Evolutionary conservation across 2,329 filamentous ascomycete genomes (phyloP).

Genomic region (Beauveria australis): DNA sequence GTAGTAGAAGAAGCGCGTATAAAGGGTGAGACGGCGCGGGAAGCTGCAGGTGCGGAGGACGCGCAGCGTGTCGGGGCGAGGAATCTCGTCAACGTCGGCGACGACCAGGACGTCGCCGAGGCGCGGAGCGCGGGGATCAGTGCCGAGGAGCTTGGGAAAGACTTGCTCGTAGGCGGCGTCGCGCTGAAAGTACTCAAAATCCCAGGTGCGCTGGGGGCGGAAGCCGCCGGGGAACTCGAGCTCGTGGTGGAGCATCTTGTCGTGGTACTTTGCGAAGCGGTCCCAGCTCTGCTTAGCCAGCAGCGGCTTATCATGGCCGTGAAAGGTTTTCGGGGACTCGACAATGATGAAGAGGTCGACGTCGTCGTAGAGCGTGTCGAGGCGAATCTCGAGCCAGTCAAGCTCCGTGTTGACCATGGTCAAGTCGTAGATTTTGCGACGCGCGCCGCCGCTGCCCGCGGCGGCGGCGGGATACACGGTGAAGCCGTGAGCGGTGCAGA

Average conservation of each 20-base stretch:
- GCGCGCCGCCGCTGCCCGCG: no score
- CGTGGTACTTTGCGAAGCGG: slow-evolving; percentile 27
- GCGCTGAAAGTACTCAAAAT: slow-evolving; percentile 42
- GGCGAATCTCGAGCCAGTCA: slow-evolving; percentile 56
- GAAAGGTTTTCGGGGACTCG: slow-evolving; percentile 52
- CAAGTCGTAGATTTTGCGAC: slow-evolving; percentile 15
- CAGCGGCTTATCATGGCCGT: slow-evolving; percentile 45
- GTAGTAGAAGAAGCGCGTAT: slow-evolving; percentile 48
- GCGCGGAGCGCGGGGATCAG: slow-evolving; percentile 26
- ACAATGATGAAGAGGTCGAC: slow-evolving; percentile 60
- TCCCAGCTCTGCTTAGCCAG: slow-evolving; percentile 43
- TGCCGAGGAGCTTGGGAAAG: slow-evolving; percentile 37
- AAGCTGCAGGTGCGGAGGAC: slow-evolving; percentile 43
- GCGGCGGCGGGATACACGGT: no score
- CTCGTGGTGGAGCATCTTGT: slow-evolving; percentile 53
- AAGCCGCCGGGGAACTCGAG: slow-evolving; percentile 33
- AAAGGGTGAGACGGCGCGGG: slow-evolving; percentile 43
- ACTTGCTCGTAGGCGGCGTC: slow-evolving; percentile 36
- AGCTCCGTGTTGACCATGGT: slow-evolving; percentile 34
- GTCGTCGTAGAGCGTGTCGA: slow-evolving; percentile 46
- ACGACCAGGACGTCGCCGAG: slow-evolving; percentile 48
- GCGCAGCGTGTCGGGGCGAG: slow-evolving; percentile 39
- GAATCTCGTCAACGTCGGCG: slow-evolving; percentile 53
- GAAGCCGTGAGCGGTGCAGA: no score
- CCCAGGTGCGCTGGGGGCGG: slow-evolving; percentile 33